A percentile compares a stretch with the other conserved stretches of the same genome.
Conservation (phyloP, 306 rosid species). For the Vigna unguiculata region DNA sequence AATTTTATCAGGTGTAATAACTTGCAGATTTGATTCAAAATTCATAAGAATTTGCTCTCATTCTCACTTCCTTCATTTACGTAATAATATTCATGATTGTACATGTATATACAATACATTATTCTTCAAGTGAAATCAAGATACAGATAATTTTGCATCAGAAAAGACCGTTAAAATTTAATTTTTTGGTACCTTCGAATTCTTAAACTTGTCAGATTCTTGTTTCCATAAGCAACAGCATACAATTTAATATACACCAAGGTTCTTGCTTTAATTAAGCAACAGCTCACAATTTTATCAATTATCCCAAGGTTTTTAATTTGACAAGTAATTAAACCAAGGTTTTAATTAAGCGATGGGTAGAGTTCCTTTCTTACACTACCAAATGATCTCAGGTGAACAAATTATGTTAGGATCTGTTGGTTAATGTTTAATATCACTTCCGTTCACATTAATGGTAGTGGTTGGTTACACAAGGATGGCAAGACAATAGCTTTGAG, state of each 20-base stretch:
- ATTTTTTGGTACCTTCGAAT: neutral
- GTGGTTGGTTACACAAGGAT: neutral
- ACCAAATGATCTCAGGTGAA: no score
- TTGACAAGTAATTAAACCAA: neutral
- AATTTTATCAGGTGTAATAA: neutral
- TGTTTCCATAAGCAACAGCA: neutral
- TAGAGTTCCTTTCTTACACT: no score
- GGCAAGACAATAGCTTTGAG: neutral
- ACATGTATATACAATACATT: neutral
- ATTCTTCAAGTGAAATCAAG: slow-evolving; percentile 8
- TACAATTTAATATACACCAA: neutral
- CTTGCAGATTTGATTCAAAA: neutral
- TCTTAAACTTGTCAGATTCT: neutral
- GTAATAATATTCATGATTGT: neutral
- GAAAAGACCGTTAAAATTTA: neutral
- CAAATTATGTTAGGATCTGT: no score
- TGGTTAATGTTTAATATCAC: no score
- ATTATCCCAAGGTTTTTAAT: neutral
- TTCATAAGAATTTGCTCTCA: neutral
- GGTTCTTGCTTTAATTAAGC: neutral
- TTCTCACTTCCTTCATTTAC: neutral
- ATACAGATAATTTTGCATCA: neutral
- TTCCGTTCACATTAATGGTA: neutral
- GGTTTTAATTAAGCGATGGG: neutral
- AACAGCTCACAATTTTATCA: neutral